Conservation (phyloP, 306 rosid species). For the Macrotyloma uniflorum region DNA sequence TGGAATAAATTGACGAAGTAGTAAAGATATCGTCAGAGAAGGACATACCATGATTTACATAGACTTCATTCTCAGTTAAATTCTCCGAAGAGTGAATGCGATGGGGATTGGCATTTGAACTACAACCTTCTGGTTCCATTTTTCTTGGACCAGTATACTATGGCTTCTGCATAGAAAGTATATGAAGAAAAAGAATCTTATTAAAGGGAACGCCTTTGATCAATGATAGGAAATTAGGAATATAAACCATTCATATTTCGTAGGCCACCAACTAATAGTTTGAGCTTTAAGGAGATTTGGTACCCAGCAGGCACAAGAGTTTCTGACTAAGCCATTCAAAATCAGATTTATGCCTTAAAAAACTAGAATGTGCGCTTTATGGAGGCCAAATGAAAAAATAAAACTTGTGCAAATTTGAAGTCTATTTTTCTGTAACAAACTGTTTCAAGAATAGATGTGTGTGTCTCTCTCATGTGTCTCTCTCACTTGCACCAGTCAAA, state of each 20-base stretch:
- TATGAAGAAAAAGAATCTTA: constrained; percentile 16
- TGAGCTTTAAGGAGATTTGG: background rate
- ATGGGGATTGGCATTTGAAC: background rate
- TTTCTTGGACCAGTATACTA: background rate
- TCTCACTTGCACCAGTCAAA: background rate
- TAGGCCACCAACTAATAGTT: background rate
- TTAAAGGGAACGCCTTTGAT: background rate
- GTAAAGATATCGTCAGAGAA: background rate
- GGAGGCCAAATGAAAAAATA: constrained; percentile 10
- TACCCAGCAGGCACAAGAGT: constrained; percentile 25
- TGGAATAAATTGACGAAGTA: background rate
- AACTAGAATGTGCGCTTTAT: background rate
- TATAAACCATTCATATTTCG: background rate
- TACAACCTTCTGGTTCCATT: background rate
- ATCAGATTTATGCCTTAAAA: background rate
- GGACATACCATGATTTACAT: background rate
- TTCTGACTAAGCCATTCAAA: constrained; percentile 17
- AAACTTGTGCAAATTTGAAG: background rate
- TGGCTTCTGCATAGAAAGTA: background rate
- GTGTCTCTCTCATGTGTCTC: no score
- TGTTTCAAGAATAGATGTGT: background rate
- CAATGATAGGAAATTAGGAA: constrained; percentile 13
- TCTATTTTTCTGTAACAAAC: background rate
- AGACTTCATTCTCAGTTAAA: background rate
- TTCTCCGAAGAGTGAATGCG: background rate